Evolutionary conservation across 2,329 filamentous ascomycete species (phyloP).

Genomic region (Ceratocystis variospora): DNA sequence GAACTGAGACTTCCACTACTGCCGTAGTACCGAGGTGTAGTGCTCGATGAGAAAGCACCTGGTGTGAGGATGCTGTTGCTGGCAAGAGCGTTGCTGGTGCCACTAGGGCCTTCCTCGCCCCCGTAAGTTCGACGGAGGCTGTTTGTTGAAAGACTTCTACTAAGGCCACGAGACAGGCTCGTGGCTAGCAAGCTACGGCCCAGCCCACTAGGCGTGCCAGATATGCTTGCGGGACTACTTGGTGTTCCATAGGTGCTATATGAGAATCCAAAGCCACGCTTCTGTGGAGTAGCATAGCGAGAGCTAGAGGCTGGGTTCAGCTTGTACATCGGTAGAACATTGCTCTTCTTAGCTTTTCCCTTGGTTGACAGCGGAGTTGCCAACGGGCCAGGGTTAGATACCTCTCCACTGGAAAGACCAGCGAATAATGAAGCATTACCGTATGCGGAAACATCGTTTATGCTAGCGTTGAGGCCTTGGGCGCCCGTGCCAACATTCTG

Average conservation of each 20-base stretch:
- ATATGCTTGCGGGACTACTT: conserved; percentile 50
- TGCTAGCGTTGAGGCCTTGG: conserved; percentile 60
- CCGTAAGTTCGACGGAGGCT: conserved; percentile 72
- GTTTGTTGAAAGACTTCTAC: conserved; percentile 79
- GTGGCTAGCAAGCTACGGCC: conserved; percentile 51
- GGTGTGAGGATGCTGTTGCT: conserved; percentile 60
- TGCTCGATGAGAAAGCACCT: conserved; percentile 64
- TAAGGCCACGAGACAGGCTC: conserved; percentile 57
- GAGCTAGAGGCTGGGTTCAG: conserved; percentile 68
- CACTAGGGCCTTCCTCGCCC: conserved; percentile 44
- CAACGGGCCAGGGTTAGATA: conserved; percentile 68
- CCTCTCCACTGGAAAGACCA: conserved; percentile 49
- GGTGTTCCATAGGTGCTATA: conserved; percentile 87
- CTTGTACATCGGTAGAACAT: conserved; percentile 75
- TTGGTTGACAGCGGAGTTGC: conserved; percentile 75
- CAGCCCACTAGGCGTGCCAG: conserved; percentile 50
- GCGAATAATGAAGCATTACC: conserved; percentile 78
- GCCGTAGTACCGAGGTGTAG: conserved; percentile 49
- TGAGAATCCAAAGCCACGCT: conserved; percentile 78
- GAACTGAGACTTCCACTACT: conserved; percentile 42
- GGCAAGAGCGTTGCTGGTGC: neutral
- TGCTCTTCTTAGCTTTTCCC: conserved; percentile 60
- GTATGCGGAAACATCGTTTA: conserved; percentile 76
- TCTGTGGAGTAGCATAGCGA: conserved; percentile 70
- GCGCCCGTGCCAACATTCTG: conserved; percentile 29